phyloP scores from a whole-genome alignment of 305 asterid species.

The Fraxinus baroniana region DNA sequence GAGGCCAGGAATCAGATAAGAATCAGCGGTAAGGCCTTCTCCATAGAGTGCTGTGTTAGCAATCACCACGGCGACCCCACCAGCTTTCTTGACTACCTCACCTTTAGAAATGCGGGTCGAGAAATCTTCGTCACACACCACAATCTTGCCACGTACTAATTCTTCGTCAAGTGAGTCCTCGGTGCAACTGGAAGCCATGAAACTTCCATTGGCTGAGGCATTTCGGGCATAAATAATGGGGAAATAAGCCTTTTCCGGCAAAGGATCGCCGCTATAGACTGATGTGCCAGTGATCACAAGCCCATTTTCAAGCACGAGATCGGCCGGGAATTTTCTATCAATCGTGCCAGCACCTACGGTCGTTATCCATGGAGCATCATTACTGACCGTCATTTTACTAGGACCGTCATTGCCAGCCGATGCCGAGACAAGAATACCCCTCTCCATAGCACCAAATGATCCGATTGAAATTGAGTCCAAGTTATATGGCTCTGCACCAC shows the following conservation, averaged over 20 bases:
- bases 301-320: slow-evolving; percentile 55
- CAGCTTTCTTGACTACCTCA: slow-evolving; percentile 50
- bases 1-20: too few species aligned
- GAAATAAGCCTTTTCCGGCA: slow-evolving; percentile 25
- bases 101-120: slow-evolving; percentile 61
- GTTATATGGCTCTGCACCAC: slow-evolving; percentile 54
- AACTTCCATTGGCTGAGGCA: slow-evolving; percentile 42
- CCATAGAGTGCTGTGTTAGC: too few species aligned
- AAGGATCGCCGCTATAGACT: slow-evolving; percentile 40
- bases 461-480: slow-evolving; percentile 71
- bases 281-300: slow-evolving; percentile 54
- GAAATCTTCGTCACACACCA: slow-evolving; percentile 36
- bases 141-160: slow-evolving; percentile 63
- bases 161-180: slow-evolving; percentile 48
- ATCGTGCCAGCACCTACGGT: slow-evolving; percentile 58
- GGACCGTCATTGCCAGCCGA: slow-evolving; percentile 90
- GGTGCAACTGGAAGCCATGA: slow-evolving; percentile 45
- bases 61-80: slow-evolving; percentile 63
- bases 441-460: slow-evolving; percentile 70
- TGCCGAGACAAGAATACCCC: slow-evolving; percentile 66
- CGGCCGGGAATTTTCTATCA: slow-evolving; percentile 69
- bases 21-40: too few species aligned
- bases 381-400: slow-evolving; percentile 49
- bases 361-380: slow-evolving; percentile 81
- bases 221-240: slow-evolving; percentile 64